Base-by-base conservation (phyloP, 1,284 basidiomycete genomes). In the Tilletia walkeri region DNA sequence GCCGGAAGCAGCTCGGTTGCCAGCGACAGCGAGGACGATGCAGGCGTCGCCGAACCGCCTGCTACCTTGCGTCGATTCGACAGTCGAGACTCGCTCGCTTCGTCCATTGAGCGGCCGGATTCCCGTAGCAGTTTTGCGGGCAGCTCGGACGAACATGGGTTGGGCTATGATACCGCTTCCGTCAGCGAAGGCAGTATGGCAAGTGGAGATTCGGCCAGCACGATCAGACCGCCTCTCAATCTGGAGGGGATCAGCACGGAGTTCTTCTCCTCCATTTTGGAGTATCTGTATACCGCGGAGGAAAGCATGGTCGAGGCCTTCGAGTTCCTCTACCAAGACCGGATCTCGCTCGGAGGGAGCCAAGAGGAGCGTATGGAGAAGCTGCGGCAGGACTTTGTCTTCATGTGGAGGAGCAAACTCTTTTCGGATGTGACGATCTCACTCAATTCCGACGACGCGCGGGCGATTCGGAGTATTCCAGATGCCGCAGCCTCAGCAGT, bases 301-400 rank as follows among this genome's bases (percentile, higher is more conserved):
- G 76, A 78, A 59, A 69, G 70, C 36, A 75, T 77, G 73, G 74
- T 75, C 3, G 76, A 78, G 14, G 72, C 76, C 0, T 78, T 79
- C 69, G 78, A 79, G 47, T 79, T 79, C 54, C 72, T 81, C 9
- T 79, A 76, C 24, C 76, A 78, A 47, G 79, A 81, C 66, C 61
- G 72, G 12, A 47, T 76, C 0, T 70, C 75, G 0, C 56, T 75
- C 0, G 67, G 20, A 1, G 87, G 87, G 50, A 87, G 90, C 67
- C 87, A 87, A 0, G 90, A 92, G 73, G 88, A 90, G 71, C 86
- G 92, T n/a, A 85, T 92, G 67, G 92, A 95, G 85, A 94, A 94
- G 84, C 88, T 95, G 3, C 87, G 90, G 69, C 73, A 73, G 4
- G 80, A 81, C 67, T 71, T 80, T n/a, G 75, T 76, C 12, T 79